Conservation (phyloP, 208 protist genomes). For the Giardia duodenalis region DNA sequence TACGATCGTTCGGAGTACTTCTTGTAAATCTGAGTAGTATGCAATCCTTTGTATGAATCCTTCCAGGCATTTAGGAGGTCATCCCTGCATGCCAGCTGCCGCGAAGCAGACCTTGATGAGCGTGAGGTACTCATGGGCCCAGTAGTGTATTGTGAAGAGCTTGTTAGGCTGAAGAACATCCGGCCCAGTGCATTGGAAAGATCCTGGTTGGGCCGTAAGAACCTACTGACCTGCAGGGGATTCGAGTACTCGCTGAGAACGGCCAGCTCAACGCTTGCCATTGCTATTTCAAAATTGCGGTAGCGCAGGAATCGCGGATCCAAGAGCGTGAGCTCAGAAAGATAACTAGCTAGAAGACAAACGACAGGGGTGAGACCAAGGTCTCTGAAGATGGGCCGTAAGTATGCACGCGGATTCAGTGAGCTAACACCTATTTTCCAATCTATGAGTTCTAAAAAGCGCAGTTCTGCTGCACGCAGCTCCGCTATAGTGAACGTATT, state of each 20-base stretch:
- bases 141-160: neutral
- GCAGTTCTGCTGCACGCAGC: neutral
- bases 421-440: neutral
- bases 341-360: neutral
- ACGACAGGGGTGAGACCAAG: neutral
- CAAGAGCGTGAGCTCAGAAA: conserved; percentile 21
- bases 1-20: conserved; percentile 24
- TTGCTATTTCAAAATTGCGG: neutral
- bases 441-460: neutral
- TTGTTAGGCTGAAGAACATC: neutral
- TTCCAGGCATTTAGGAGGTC: neutral
- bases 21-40: neutral
- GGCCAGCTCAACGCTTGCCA: neutral
- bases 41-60: neutral
- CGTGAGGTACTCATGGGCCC: neutral
- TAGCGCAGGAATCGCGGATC: neutral
- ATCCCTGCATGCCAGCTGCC: neutral
- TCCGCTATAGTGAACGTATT: neutral
- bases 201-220: neutral
- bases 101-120: neutral
- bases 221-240: neutral
- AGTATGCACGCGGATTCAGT: conserved; percentile 3
- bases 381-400: neutral
- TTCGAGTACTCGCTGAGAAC: conserved; percentile 8
- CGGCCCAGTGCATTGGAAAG: neutral